Evolutionary conservation across 2,329 filamentous ascomycete species (phyloP).

Genomic region (Cladophialophora bantiana): DNA sequence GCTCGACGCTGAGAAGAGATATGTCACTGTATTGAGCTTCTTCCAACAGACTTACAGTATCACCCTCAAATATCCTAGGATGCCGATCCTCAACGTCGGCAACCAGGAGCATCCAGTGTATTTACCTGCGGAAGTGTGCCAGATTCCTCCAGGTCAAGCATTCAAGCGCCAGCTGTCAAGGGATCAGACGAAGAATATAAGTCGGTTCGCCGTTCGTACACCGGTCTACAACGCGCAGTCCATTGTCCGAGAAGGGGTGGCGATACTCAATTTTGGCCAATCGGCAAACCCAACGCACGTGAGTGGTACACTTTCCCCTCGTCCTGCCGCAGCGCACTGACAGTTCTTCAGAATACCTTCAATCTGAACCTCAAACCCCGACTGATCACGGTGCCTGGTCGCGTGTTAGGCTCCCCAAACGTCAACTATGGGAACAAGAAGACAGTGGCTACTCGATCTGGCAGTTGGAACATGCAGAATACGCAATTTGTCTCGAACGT

Average conservation of each 20-base stretch:
- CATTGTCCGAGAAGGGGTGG: conserved; percentile 50
- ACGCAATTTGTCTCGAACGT: conserved; percentile 64
- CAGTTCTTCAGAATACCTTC: conserved; percentile 55
- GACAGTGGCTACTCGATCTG: conserved; percentile 53
- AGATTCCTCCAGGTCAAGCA: conserved; percentile 69
- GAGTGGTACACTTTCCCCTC: neutral
- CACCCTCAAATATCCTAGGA: conserved; percentile 44
- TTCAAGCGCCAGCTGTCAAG: conserved; percentile 65
- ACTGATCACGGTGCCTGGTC: conserved; percentile 75
- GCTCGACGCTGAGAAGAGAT: conserved; percentile 49
- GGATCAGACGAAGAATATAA: conserved; percentile 72
- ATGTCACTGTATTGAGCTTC: conserved; percentile 61
- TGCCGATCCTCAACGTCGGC: conserved; percentile 73
- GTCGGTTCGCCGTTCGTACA: conserved; percentile 72
- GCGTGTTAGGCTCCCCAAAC: conserved; percentile 68
- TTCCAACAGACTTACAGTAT: conserved; percentile 49
- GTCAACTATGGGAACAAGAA: conserved; percentile 62
- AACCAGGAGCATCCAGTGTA: conserved; percentile 64
- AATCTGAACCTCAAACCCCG: conserved; percentile 56
- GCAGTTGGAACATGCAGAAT: conserved; percentile 72
- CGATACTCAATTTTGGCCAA: conserved; percentile 10
- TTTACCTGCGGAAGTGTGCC: conserved; percentile 71
- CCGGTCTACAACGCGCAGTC: conserved; percentile 72
- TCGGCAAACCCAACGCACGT: conserved; percentile 19
- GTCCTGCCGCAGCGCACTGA: neutral